These are phyloP conservation scores for Leptographium flavum DNA, from an alignment of 2,329 filamentous ascomycete species.

Conservation along the genomic window DNA sequence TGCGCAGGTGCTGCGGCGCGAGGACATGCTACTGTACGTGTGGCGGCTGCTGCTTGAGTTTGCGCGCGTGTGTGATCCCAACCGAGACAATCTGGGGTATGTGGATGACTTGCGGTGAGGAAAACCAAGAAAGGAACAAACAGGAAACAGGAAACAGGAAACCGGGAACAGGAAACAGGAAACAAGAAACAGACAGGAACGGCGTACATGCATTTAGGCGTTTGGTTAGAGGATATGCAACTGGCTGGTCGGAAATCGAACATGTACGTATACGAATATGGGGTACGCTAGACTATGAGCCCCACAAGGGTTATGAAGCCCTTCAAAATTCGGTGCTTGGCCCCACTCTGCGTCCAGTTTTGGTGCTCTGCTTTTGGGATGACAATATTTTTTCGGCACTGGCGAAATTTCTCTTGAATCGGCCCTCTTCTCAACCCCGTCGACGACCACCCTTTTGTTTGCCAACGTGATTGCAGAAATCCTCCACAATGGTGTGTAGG, in stretches of 20 bases:
- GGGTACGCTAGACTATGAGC: no score
- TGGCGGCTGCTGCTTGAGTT: constrained; percentile 47
- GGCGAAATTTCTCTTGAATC: constrained; percentile 5
- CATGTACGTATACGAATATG: no score
- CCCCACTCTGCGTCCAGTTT: neutral
- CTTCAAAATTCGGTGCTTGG: constrained; percentile 21
- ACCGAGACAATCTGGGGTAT: constrained; percentile 27
- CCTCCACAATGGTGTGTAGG: neutral
- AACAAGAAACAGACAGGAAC: no score
- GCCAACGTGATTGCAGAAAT: neutral
- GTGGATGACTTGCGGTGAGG: constrained; percentile 26
- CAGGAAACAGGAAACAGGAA: no score
- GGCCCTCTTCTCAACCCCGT: neutral
- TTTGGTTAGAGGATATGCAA: no score
- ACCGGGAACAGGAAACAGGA: no score
- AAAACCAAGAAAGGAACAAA: no score
- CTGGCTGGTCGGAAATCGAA: no score
- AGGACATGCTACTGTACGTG: constrained; percentile 54
- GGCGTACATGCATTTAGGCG: no score
- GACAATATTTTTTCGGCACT: constrained; percentile 3
- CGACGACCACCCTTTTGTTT: neutral
- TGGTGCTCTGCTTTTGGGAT: neutral
- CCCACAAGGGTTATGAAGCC: constrained; percentile 28
- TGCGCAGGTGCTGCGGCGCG: constrained; percentile 42
- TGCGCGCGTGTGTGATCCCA: constrained; percentile 33